Percentiles rank a stretch among this genome's conserved stretches.
These are phyloP conservation scores for Wickerhamomyces tratensis DNA, from an alignment of 805 yeast species.

Conservation along the genomic window DNA sequence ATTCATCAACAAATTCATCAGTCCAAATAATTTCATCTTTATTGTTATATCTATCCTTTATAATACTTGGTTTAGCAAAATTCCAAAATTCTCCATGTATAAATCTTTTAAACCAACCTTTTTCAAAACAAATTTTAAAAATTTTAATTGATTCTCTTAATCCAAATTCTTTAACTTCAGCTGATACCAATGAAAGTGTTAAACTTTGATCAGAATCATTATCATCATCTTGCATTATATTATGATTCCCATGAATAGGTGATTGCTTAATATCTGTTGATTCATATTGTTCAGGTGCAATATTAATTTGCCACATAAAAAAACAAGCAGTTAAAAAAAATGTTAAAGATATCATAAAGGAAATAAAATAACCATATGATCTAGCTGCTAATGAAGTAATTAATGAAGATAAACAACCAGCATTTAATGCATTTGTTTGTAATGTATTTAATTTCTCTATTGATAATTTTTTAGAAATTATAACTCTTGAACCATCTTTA, in stretches of 20 bases:
- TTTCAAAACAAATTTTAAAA: slow-evolving; percentile 26
- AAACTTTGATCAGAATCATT: not conserved
- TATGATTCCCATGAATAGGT: too few species aligned
- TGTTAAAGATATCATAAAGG: too few species aligned
- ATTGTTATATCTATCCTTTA: slow-evolving; percentile 31
- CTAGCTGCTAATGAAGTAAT: slow-evolving; percentile 19
- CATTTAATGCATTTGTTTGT: too few species aligned
- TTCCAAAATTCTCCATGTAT: slow-evolving; percentile 33
- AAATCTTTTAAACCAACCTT: slow-evolving; percentile 30
- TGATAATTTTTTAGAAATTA: slow-evolving; percentile 29
- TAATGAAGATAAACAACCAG: too few species aligned
- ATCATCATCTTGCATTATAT: slow-evolving; percentile 19
- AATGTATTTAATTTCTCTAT: too few species aligned
- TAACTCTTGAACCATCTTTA: slow-evolving; percentile 29
- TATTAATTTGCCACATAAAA: too few species aligned
- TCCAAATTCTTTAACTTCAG: slow-evolving; percentile 32
- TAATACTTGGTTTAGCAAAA: slow-evolving; percentile 34
- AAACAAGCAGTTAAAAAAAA: too few species aligned
- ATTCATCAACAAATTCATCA: slow-evolving; percentile 50
- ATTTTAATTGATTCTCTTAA: slow-evolving; percentile 30
- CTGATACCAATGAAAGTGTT: too few species aligned
- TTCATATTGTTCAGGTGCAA: too few species aligned
- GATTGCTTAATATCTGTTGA: too few species aligned
- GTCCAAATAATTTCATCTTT: slow-evolving; percentile 31
- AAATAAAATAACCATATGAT: slow-evolving; percentile 8